Conservation (phyloP, 192 early-diverging fungal genomes). For the Linnemannia exigua region DNA sequence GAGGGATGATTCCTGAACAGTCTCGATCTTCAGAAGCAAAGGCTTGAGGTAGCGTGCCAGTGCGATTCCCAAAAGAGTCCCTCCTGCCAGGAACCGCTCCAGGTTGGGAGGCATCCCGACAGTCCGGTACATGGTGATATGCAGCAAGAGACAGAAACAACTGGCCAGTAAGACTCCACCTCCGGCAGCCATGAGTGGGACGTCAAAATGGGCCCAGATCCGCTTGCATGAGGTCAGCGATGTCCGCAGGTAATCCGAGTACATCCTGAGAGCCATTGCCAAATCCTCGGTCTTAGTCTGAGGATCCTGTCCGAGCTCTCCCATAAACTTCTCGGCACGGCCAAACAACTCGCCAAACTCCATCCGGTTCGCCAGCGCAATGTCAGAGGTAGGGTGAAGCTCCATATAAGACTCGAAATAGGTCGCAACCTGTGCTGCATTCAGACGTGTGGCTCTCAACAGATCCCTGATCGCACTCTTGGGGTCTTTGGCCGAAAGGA, state of each 20-base stretch:
- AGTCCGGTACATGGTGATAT: slow-evolving; percentile 30
- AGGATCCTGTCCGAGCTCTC: slow-evolving; percentile 27
- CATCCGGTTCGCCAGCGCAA: slow-evolving; percentile 60
- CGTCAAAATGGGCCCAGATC: slow-evolving; percentile 95
- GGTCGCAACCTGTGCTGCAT: slow-evolving; percentile 77
- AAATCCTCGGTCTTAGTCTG: slow-evolving; percentile 26
- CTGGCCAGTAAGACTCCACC: slow-evolving; percentile 67
- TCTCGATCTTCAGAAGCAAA: slow-evolving; percentile 25
- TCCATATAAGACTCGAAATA: slow-evolving; percentile 74
- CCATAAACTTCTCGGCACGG: slow-evolving; percentile 40
- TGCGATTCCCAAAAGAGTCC: slow-evolving; percentile 30
- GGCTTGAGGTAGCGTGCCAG: slow-evolving; percentile 25
- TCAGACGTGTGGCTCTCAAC: slow-evolving; percentile 68
- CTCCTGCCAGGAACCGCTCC: slow-evolving; percentile 33
- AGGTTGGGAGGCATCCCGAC: slow-evolving; percentile 29
- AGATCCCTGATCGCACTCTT: slow-evolving; percentile 56
- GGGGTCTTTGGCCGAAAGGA: slow-evolving; percentile 60
- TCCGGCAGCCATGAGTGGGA: slow-evolving; percentile 81
- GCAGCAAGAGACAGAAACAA: slow-evolving; percentile 47
- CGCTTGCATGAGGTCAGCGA: slow-evolving; percentile 81
- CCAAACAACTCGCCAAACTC: slow-evolving; percentile 46
- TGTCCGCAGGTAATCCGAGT: slow-evolving; percentile 67
- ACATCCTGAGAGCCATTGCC: slow-evolving; percentile 35
- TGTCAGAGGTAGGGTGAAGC: slow-evolving; percentile 65
- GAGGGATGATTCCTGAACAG: slow-evolving; percentile 31